These are phyloP conservation scores for Daucus carota DNA, from an alignment of 129 eudicot genomes.

Conservation along the genomic window DNA sequence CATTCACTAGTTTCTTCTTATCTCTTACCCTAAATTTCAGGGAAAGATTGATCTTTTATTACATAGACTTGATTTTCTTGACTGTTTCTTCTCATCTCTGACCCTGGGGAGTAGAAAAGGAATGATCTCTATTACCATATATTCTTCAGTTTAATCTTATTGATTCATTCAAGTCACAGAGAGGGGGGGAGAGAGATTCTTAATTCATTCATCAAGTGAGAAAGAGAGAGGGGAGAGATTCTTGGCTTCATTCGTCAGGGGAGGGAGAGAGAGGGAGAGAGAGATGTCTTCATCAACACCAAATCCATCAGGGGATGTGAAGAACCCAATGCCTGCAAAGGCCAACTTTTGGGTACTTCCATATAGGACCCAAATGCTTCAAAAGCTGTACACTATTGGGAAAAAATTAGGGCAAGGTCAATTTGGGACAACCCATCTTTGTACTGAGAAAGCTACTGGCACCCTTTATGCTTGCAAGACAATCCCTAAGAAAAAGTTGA, in stretches of 20 bases:
- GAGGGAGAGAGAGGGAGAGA: background rate
- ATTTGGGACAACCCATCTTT: slow-evolving; percentile 77
- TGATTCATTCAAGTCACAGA: background rate
- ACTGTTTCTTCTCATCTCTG: too few species aligned
- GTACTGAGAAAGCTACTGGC: slow-evolving; percentile 64
- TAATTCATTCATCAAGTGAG: background rate
- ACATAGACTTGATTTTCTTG: background rate
- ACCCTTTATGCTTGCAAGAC: slow-evolving; percentile 72
- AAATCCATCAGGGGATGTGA: slow-evolving; percentile 15
- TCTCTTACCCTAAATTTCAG: background rate
- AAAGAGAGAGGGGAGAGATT: background rate
- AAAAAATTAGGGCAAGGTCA: slow-evolving; percentile 80
- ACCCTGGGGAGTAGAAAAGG: too few species aligned
- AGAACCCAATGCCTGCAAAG: slow-evolving; percentile 21
- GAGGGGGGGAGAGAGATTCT: background rate
- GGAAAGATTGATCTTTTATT: background rate
- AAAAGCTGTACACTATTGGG: slow-evolving; percentile 60
- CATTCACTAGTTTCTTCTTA: background rate
- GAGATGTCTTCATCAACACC: slow-evolving; percentile 29
- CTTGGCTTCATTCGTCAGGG: background rate
- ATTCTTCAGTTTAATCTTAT: too few species aligned
- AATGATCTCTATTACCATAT: too few species aligned
- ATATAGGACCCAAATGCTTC: slow-evolving; percentile 53
- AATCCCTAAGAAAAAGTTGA: slow-evolving; percentile 75
- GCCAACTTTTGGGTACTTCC: slow-evolving; percentile 59